Evolutionary conservation across 2,329 filamentous ascomycete genomes (phyloP), one percentile per base, ranked within the genome.

Genomic region (Sporothrix inflata): DNA sequence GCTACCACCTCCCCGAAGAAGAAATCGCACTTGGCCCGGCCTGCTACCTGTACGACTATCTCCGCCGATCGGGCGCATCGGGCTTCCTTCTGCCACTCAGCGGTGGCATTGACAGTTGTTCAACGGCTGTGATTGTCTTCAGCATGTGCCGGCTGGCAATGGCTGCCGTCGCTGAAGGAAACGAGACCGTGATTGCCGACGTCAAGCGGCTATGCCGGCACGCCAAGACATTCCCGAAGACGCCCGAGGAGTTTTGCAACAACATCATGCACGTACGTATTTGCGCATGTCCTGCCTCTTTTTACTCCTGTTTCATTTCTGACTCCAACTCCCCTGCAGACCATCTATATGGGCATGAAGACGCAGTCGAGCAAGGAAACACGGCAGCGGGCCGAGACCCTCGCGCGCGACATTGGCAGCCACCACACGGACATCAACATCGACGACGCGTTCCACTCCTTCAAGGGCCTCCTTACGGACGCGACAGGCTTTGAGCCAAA

Each of bases 381-480:
- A 0, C 83, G 92, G 11, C 83, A 85, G 63, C 84, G 93, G 38
- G 91, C 93, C 1, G 87, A 87, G 77, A 84, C 86, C 0, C 84
- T 95, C 0, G 79, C 86, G 4, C 77, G 83, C 4, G 84, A 83
- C 4, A 93, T 95, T 69, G 92, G 92, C 3, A 84, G 87, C 19
- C 90, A 94, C 77, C 93, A 96, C 78, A 84, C 88, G 4, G 87
- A 94, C 77, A 83, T 94, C 60, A 88, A 94, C 77, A 94, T 95
- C 72, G 93, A 95, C 77, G 84, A 85, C 1, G 85, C 90, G 9
- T 89, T 90, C 74, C 83, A 86, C 24, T 87, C 90, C 0, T 82
- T 90, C 69, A 88, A 87, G 75, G 85, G 84, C 57, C 81, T 94
- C 0, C 84, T 94, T 71, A 84, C 85, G 0, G 79, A 84, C 1